A percentile compares a stretch with the other conserved stretches of the same genome.
These are phyloP conservation scores for Microascus cirrosus DNA, from an alignment of 2,329 filamentous ascomycete genomes.

Conservation along the genomic window DNA sequence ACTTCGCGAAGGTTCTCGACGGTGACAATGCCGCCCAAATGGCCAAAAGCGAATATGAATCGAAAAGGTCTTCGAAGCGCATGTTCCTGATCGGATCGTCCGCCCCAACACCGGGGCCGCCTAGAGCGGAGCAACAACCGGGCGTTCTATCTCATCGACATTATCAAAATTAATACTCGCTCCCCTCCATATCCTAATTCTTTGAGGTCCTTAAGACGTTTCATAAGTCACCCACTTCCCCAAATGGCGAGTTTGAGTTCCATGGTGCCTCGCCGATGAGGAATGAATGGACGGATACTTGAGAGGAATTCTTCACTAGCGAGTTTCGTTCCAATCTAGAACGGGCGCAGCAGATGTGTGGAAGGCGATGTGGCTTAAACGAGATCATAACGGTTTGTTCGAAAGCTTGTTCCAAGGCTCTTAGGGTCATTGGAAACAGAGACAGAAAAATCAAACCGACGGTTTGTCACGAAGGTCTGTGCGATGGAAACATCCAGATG, in stretches of 20 bases:
- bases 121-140: constrained; percentile 6
- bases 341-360: constrained; percentile 13
- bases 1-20: not conserved
- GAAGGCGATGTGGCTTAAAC: constrained; percentile 15
- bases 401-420: constrained; percentile 29
- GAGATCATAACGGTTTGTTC: constrained; percentile 16
- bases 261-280: constrained; percentile 10
- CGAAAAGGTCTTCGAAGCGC: constrained; percentile 7
- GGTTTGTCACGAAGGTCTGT: constrained; percentile 28
- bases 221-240: constrained; percentile 4
- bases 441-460: constrained; percentile 24
- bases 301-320: constrained; percentile 10
- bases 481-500: constrained; percentile 20
- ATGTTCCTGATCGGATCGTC: constrained; percentile 8
- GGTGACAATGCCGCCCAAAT: constrained; percentile 4
- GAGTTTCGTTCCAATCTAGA: constrained; percentile 14
- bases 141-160: not conserved
- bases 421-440: constrained; percentile 25
- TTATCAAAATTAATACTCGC: not conserved
- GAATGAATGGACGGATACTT: constrained; percentile 7
- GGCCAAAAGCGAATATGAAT: constrained; percentile 12
- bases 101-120: constrained; percentile 11
- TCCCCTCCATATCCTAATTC: constrained; percentile 4
- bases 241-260: constrained; percentile 22
- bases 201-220: constrained; percentile 9